These are phyloP conservation scores for Vitis hybrid DNA, from an alignment of 177 flowering plant species.

Conservation along the genomic window DNA sequence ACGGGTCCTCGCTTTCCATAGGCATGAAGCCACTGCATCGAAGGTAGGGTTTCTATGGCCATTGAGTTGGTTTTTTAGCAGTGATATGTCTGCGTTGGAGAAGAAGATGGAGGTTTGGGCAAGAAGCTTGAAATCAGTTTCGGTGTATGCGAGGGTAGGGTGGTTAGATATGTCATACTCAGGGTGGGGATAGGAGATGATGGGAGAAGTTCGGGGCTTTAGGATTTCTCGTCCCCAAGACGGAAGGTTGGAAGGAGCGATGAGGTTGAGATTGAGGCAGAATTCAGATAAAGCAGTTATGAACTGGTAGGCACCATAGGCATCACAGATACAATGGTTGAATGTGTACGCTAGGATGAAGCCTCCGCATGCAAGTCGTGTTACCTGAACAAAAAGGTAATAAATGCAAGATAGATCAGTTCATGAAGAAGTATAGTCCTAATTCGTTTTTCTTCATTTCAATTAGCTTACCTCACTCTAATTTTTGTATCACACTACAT, in stretches of 20 bases:
- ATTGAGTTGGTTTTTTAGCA: constrained; percentile 19
- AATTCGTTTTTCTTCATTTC: too few species aligned
- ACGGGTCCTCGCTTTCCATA: constrained; percentile 28
- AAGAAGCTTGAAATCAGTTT: constrained; percentile 18
- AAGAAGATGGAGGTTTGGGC: constrained; percentile 24
- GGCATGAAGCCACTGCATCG: constrained; percentile 21
- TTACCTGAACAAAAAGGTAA: constrained; percentile 13
- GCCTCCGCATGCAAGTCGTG: constrained; percentile 27
- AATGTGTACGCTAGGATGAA: constrained; percentile 32
- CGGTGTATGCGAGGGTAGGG: constrained; percentile 3
- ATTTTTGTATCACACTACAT: too few species aligned
- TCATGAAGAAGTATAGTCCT: too few species aligned
- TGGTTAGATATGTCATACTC: constrained; percentile 10
- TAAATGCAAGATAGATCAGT: too few species aligned
- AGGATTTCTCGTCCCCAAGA: constrained; percentile 27
- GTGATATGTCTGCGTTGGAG: constrained; percentile 13
- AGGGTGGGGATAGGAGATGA: constrained; percentile 12
- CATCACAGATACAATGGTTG: constrained; percentile 33
- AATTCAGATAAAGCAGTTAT: background rate
- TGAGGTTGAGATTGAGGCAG: background rate
- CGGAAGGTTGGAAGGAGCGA: constrained; percentile 12
- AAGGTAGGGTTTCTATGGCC: constrained; percentile 15
- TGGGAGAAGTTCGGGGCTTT: constrained; percentile 18
- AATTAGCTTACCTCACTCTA: too few species aligned
- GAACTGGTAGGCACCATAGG: constrained; percentile 28